Percentiles rank a stretch among this genome's conserved stretches.
phyloP scores from a whole-genome alignment of 1,284 basidiomycete genomes.

The Heterobasidion occidentale region DNA sequence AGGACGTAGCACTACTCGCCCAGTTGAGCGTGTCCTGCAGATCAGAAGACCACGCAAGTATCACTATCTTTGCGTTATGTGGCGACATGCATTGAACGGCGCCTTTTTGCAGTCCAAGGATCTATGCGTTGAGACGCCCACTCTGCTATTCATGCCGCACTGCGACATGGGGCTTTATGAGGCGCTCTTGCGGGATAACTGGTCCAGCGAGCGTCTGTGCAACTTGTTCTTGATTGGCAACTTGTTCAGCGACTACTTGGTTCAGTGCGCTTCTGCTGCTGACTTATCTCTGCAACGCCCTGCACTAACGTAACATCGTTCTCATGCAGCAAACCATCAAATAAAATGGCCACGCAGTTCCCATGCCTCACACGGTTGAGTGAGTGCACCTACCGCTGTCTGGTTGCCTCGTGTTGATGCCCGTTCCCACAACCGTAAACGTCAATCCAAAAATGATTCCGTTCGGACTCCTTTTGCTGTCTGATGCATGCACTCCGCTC shows the following conservation, averaged over 20 bases:
- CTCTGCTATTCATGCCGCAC: constrained; percentile 70
- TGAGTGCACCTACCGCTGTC: constrained; percentile 13
- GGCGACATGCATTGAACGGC: neutral
- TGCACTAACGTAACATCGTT: constrained; percentile 4
- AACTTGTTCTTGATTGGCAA: constrained; percentile 38
- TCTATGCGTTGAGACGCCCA: constrained; percentile 29
- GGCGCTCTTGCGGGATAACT: constrained; percentile 52
- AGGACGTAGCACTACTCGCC: constrained; percentile 45
- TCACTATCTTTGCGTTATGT: neutral
- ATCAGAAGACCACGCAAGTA: constrained; percentile 45
- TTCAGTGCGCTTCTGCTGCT: constrained; percentile 29
- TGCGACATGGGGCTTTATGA: constrained; percentile 68
- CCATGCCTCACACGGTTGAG: constrained; percentile 30
- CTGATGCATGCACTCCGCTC: too few relatives aligned
- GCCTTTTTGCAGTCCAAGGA: constrained; percentile 19
- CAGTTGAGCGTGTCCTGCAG: constrained; percentile 40
- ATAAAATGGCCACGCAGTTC: constrained; percentile 22
- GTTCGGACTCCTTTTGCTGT: too few relatives aligned
- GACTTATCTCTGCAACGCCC: constrained; percentile 2
- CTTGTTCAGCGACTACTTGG: constrained; percentile 36
- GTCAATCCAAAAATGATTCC: neutral
- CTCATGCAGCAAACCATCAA: constrained; percentile 23
- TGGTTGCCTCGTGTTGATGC: neutral
- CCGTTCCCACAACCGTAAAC: neutral
- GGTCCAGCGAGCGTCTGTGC: constrained; percentile 32